Percentiles rank a stretch among this genome's conserved stretches.
These are phyloP conservation scores for Ganoderma boninense DNA, from an alignment of 1,284 basidiomycete genomes.

Conservation along the genomic window DNA sequence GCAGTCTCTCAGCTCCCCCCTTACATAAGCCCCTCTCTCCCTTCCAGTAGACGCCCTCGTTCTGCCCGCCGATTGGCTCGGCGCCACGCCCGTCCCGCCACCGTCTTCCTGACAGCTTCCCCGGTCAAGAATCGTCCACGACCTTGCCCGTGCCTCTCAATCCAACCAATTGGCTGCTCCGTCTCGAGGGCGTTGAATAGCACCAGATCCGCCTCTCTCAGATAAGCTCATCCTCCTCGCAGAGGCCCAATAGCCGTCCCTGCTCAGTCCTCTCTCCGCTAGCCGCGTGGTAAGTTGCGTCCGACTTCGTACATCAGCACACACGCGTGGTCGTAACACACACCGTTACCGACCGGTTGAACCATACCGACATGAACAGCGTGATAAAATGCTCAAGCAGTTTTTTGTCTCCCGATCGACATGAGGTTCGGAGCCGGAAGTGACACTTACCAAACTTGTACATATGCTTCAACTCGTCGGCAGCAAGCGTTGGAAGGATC, in stretches of 20 bases:
- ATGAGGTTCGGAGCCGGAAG: neutral
- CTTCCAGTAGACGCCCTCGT: slow-evolving; percentile 16
- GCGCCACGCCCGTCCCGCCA: neutral
- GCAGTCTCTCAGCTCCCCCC: slow-evolving; percentile 29
- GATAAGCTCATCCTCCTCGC: neutral
- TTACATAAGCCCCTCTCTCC: slow-evolving; percentile 23
- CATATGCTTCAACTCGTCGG: neutral
- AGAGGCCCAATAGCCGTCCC: neutral
- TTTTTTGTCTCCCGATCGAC: neutral
- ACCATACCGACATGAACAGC: neutral
- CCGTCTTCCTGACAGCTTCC: neutral
- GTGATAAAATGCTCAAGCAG: neutral
- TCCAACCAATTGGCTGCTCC: neutral
- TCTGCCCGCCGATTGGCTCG: slow-evolving; percentile 24
- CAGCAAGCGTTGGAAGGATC: neutral
- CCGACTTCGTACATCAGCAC: neutral
- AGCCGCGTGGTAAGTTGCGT: neutral
- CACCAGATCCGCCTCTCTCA: neutral
- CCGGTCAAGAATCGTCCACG: slow-evolving; percentile 1
- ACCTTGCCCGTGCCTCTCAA: neutral
- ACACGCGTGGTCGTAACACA: neutral
- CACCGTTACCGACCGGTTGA: neutral
- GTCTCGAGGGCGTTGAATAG: neutral
- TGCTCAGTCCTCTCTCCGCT: neutral
- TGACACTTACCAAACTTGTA: neutral